phyloP scores from a whole-genome alignment of 2,329 filamentous ascomycete genomes.

The Amesomyces nigricolor region DNA sequence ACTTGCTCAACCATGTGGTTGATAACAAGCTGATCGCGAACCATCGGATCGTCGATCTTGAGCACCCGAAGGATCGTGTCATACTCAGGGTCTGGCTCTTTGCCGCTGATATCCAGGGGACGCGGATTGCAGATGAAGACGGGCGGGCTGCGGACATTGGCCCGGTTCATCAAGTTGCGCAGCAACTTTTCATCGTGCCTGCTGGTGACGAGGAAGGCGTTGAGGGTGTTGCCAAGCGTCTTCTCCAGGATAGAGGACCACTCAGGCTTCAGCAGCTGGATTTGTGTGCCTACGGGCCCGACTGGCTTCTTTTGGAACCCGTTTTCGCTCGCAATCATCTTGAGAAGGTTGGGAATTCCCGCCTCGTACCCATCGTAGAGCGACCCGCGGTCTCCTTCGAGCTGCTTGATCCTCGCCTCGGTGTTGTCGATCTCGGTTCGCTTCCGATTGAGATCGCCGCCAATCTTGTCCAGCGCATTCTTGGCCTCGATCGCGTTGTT shows the following conservation, averaged over 20 bases:
- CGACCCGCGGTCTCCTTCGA: conserved; percentile 54
- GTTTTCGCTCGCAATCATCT: conserved; percentile 58
- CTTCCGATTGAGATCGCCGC: conserved; percentile 39
- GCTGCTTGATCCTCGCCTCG: conserved; percentile 43
- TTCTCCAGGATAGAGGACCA: conserved; percentile 83
- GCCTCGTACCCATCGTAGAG: conserved; percentile 59
- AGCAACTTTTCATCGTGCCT: conserved; percentile 70
- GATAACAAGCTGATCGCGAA: conserved; percentile 80
- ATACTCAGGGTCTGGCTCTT: conserved; percentile 68
- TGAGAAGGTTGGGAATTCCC: conserved; percentile 58
- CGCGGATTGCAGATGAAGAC: conserved; percentile 59
- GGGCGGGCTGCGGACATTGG: conserved; percentile 44
- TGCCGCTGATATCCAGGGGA: conserved; percentile 52
- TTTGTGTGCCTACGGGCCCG: conserved; percentile 74
- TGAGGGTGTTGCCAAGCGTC: conserved; percentile 62
- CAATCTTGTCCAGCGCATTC: conserved; percentile 29
- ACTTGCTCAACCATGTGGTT: conserved; percentile 77
- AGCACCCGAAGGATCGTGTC: conserved; percentile 76
- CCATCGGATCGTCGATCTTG: conserved; percentile 72
- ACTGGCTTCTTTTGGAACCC: conserved; percentile 68
- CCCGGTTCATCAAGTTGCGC: conserved; percentile 55
- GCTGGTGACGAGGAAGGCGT: conserved; percentile 74
- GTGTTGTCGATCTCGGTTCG: conserved; percentile 48
- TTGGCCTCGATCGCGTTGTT: conserved; percentile 31
- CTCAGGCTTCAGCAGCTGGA: conserved; percentile 69